Conservation (phyloP, 2,329 filamentous ascomycete genomes). For the Diplodia corticola region DNA sequence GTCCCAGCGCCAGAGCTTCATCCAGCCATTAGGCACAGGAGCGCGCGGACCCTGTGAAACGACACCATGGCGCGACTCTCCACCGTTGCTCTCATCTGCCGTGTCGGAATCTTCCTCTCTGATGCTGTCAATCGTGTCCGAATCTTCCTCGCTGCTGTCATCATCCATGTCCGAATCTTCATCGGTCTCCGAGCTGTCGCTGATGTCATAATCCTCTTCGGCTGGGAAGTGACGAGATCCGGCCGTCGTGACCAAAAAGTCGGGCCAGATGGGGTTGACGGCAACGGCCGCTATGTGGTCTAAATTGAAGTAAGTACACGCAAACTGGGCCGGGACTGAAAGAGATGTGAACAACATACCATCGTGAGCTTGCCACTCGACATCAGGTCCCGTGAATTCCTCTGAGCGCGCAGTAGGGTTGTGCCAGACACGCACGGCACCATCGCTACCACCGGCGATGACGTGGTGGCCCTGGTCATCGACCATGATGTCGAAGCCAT, state of each 20-base stretch:
- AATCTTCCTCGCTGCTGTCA: background rate
- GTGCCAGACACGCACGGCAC: slow-evolving; percentile 47
- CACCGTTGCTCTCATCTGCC: background rate
- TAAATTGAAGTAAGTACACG: background rate
- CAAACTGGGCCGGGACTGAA: background rate
- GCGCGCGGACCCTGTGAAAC: background rate
- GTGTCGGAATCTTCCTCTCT: background rate
- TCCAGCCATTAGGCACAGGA: background rate
- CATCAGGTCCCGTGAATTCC: background rate
- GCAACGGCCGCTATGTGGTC: background rate
- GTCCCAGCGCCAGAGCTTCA: background rate
- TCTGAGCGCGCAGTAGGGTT: slow-evolving; percentile 29
- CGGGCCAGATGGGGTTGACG: background rate
- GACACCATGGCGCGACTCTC: background rate
- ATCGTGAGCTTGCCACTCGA: slow-evolving; percentile 15
- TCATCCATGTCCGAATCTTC: background rate
- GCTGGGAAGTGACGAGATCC: background rate
- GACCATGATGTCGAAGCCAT: slow-evolving; percentile 55
- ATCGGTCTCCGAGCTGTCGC: background rate
- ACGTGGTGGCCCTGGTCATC: slow-evolving; percentile 49
- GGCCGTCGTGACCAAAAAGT: background rate
- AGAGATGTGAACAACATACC: background rate
- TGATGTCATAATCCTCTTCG: background rate
- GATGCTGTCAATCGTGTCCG: background rate
- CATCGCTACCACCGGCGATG: slow-evolving; percentile 62